A percentile compares a stretch with the other conserved stretches of the same genome.
These are phyloP conservation scores for Paraconiothyrium brasiliense DNA, from an alignment of 2,329 filamentous ascomycete genomes.

Conservation along the genomic window DNA sequence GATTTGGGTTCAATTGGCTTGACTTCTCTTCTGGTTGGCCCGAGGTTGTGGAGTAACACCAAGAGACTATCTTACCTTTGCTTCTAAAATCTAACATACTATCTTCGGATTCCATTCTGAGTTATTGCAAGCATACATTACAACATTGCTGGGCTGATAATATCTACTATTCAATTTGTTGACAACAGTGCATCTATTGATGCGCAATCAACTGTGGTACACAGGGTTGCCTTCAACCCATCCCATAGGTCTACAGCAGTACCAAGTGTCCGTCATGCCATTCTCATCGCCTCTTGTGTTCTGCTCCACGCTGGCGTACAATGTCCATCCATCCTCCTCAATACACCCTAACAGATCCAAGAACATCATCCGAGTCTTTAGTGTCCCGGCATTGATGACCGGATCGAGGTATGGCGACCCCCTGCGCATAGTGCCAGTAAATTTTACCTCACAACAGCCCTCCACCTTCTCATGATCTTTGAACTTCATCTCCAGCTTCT, in stretches of 20 bases:
- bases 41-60: neutral
- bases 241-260: constrained; percentile 20
- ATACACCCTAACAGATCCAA: constrained; percentile 42
- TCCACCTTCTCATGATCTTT: constrained; percentile 17
- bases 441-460: constrained; percentile 37
- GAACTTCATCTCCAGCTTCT: constrained; percentile 14
- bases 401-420: constrained; percentile 30
- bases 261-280: constrained; percentile 19
- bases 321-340: constrained; percentile 44
- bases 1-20: constrained; percentile 1
- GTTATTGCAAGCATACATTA: neutral
- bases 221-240: constrained; percentile 19
- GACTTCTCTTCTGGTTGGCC: constrained; percentile 3
- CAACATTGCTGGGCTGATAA: neutral
- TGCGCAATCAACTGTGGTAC: constrained; percentile 17
- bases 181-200: neutral
- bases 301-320: constrained; percentile 48
- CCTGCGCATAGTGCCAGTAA: constrained; percentile 39
- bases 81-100: neutral
- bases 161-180: neutral
- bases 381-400: constrained; percentile 30
- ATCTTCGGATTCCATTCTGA: neutral
- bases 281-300: constrained; percentile 20
- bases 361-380: constrained; percentile 37
- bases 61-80: neutral